phyloP scores from a whole-genome alignment of 2,329 filamentous ascomycete genomes.

The Orbilia brochopaga region DNA sequence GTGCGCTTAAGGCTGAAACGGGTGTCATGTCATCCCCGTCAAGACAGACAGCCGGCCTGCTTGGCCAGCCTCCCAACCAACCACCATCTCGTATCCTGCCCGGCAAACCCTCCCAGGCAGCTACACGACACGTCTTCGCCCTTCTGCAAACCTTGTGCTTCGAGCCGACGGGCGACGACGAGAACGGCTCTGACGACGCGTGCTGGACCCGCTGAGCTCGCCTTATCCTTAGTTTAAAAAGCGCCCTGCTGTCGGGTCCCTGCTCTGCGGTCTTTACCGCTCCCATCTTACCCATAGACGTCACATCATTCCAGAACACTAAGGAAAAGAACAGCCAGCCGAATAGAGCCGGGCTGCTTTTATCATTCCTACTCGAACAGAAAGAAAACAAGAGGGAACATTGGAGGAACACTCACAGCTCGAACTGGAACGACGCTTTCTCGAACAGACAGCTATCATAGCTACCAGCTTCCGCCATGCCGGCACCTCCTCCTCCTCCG shows the following conservation, averaged over 20 bases:
- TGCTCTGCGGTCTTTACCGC: neutral
- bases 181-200: constrained; percentile 35
- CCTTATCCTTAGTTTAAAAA: constrained; percentile 12
- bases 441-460: neutral
- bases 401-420: neutral
- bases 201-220: constrained; percentile 11
- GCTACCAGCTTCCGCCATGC: constrained; percentile 1
- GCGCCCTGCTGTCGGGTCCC: constrained; percentile 2
- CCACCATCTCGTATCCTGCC: neutral
- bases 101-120: constrained; percentile 2
- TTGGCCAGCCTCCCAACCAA: constrained; percentile 6
- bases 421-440: neutral
- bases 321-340: neutral
- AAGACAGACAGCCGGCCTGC: neutral
- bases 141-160: constrained; percentile 1
- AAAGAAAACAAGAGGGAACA: neutral
- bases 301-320: constrained; percentile 17
- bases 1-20: constrained; percentile 12
- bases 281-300: constrained; percentile 9
- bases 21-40: constrained; percentile 2
- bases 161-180: constrained; percentile 5
- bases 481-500: constrained; percentile 49
- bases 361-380: constrained; percentile 8
- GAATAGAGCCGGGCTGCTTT: neutral
- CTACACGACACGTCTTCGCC: constrained; percentile 41